Evolutionary conservation across 805 yeast genomes (phyloP).

Genomic region (Lipomyces mesembrius): DNA sequence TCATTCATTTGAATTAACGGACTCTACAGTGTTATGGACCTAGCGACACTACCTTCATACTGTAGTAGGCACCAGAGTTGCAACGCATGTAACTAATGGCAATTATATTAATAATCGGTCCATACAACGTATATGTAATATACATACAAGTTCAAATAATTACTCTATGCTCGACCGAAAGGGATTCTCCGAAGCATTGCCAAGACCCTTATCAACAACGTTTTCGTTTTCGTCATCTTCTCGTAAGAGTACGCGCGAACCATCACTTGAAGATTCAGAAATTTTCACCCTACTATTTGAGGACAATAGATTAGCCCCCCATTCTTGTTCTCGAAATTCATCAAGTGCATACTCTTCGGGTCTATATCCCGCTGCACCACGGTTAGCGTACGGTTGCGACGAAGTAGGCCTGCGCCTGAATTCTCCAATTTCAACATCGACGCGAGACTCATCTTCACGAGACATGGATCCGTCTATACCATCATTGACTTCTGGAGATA

Average conservation of each 20-base stretch:
- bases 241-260: background rate
- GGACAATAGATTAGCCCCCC: slow-evolving; percentile 6
- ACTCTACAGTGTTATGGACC: too few relatives aligned
- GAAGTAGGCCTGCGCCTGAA: slow-evolving; percentile 14
- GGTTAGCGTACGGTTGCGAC: background rate
- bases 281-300: background rate
- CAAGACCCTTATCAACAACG: background rate
- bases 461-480: background rate
- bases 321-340: background rate
- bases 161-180: background rate
- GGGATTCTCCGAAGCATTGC: background rate
- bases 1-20: too few relatives aligned
- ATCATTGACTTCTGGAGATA: slow-evolving; percentile 13
- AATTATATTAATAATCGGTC: background rate
- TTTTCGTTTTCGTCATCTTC: background rate
- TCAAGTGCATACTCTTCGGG: slow-evolving; percentile 6
- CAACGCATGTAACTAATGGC: too few relatives aligned
- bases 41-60: too few relatives aligned
- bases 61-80: too few relatives aligned
- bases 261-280: background rate
- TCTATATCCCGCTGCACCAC: background rate
- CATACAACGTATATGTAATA: background rate
- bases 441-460: background rate
- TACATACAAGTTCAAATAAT: background rate
- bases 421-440: background rate